A percentile compares a stretch with the other conserved stretches of the same genome.
phyloP scores from a whole-genome alignment of 2,329 filamentous ascomycete species.

The Shiraia sp. region DNA sequence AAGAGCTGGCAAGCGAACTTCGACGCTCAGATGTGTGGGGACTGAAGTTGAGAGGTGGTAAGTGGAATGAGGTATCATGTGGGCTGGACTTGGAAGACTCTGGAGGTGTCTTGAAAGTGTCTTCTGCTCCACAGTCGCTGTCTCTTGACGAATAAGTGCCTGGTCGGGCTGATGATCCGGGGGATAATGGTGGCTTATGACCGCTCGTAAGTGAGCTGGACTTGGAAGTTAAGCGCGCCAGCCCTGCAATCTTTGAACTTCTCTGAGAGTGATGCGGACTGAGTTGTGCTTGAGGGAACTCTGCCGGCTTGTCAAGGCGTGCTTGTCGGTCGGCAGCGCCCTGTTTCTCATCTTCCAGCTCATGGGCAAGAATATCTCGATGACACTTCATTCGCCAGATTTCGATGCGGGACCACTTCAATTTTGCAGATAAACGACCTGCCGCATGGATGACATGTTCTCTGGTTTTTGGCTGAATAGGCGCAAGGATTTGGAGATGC shows the following conservation, averaged over 20 bases:
- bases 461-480: slow-evolving; percentile 86
- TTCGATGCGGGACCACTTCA: slow-evolving; percentile 93
- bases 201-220: slow-evolving; percentile 37
- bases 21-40: slow-evolving; percentile 36
- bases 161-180: slow-evolving; percentile 33
- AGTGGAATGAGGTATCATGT: slow-evolving; percentile 33
- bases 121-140: slow-evolving; percentile 43
- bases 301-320: slow-evolving; percentile 29
- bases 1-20: slow-evolving; percentile 39
- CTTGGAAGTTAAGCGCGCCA: slow-evolving; percentile 43
- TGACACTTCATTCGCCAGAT: slow-evolving; percentile 93
- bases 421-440: slow-evolving; percentile 78
- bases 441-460: slow-evolving; percentile 86
- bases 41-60: slow-evolving; percentile 40
- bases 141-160: slow-evolving; percentile 44
- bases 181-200: slow-evolving; percentile 38
- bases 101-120: slow-evolving; percentile 52
- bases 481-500: slow-evolving; percentile 84
- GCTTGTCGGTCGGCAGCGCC: slow-evolving; percentile 33
- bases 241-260: slow-evolving; percentile 34
- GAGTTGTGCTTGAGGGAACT: slow-evolving; percentile 27
- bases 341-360: slow-evolving; percentile 77
- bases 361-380: slow-evolving; percentile 81
- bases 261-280: slow-evolving; percentile 31
- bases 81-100: slow-evolving; percentile 46